Evolutionary conservation across 306 rosid species (phyloP), one percentile per base, ranked within the genome.

Genomic region (Fragaria nilgerrensis): DNA sequence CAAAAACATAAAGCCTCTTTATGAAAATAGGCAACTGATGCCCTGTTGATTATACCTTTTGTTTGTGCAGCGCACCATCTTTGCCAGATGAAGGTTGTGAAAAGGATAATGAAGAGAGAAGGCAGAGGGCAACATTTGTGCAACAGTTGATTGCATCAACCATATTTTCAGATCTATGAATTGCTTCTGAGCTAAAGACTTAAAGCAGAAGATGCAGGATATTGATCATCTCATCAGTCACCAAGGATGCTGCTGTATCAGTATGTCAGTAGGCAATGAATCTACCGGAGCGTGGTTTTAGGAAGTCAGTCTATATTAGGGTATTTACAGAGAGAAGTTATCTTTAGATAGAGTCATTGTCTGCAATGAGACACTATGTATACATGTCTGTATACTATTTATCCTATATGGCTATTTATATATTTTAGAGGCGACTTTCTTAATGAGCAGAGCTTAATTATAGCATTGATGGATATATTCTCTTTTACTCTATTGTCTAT

Each of bases 61-160:
- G 52, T 49, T 16, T 58, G 64, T 84, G 93, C 87, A 95, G 97
- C 36, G 25, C 69, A 68, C 67, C 84, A 36, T 81, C 81, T 79
- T 75, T 70, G 49, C 53, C 23, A 47, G 75, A 77, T 45, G 75
- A 58, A 39, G 84, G 52, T 59, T 86, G 77, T 70, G 85, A 80
- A 65, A 78, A 78, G 86, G 89, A 92, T 78, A 80, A 59, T 34
- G 87, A 80, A 83, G 97, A 91, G 91, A 86, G 52, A 77, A 83
- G 76, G 83, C 77, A 80, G 78, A 89, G 83, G 80, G 96, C 93
- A 16, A 76, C 81, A 48, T 96, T 92, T 50, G 94, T 83, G 84
- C 97, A 89, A 72, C 80, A 85, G 72, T 70, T 96, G 87, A 69
- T 87, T 19, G 66, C 72, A 62, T 96, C 99, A 58, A 92, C 91